Evolutionary conservation across 768 basidiomycete genomes (phyloP).

Genomic region (Steccherinum ochraceum): DNA sequence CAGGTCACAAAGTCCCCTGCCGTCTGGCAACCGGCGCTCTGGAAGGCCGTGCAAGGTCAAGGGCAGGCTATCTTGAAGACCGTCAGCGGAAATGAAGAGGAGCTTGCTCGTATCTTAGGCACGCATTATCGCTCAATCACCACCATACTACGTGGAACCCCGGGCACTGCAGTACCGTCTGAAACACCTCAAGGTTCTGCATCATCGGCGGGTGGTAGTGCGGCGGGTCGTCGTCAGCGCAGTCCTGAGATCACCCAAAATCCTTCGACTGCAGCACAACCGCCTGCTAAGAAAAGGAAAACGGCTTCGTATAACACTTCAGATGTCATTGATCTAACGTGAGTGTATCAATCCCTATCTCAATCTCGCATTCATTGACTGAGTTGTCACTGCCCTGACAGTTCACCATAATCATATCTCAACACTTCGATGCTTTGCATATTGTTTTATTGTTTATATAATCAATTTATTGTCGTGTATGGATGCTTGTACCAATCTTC

Average conservation of each 20-base stretch:
- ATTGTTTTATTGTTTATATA: no score
- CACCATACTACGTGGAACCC: not conserved
- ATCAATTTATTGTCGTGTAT: no score
- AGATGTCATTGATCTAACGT: not conserved
- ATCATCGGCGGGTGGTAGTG: not conserved
- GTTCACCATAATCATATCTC: no score
- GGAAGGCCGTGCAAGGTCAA: not conserved
- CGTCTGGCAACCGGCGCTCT: not conserved
- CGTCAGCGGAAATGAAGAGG: not conserved
- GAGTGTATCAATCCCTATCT: no score
- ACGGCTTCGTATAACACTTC: not conserved
- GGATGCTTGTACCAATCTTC: no score
- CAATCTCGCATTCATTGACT: no score
- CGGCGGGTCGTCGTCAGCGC: not conserved
- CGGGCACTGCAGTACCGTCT: not conserved
- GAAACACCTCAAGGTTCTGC: not conserved
- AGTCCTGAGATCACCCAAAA: not conserved
- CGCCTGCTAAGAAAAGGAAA: not conserved
- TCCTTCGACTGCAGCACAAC: not conserved
- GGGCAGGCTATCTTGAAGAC: not conserved
- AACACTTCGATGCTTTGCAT: no score
- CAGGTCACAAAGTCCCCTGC: conserved; percentile 6
- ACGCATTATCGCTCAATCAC: not conserved
- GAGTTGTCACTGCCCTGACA: no score
- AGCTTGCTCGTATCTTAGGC: not conserved